These are phyloP conservation scores for Pleurotus platypus DNA, from an alignment of 768 basidiomycete genomes.

Conservation along the genomic window DNA sequence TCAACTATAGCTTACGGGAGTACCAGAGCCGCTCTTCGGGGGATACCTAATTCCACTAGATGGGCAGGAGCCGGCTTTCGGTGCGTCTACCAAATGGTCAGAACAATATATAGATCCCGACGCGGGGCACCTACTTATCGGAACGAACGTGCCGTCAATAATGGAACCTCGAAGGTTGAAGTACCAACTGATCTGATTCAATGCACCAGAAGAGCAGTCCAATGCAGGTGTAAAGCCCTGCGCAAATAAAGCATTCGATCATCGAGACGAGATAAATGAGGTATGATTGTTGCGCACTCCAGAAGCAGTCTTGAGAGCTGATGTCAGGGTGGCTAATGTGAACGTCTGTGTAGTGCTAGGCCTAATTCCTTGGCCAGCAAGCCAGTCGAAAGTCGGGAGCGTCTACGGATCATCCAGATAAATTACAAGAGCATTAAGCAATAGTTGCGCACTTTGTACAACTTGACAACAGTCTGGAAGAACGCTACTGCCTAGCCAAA, in stretches of 20 bases:
- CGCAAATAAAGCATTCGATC: background rate
- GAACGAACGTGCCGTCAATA: slow-evolving; percentile 50
- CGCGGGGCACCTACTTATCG: slow-evolving; percentile 36
- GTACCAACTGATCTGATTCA: slow-evolving; percentile 49
- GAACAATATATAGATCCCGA: background rate
- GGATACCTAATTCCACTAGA: slow-evolving; percentile 44
- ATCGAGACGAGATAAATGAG: background rate
- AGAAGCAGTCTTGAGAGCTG: slow-evolving; percentile 47
- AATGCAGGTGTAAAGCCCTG: slow-evolving; percentile 46
- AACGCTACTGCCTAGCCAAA: slow-evolving; percentile 53
- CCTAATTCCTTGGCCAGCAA: slow-evolving; percentile 67
- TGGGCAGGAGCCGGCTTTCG: slow-evolving; percentile 35
- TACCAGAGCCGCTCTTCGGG: slow-evolving; percentile 30
- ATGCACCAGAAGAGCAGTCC: slow-evolving; percentile 33
- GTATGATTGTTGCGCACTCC: slow-evolving; percentile 32
- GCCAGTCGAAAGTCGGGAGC: slow-evolving; percentile 77
- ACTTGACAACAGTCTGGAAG: slow-evolving; percentile 50
- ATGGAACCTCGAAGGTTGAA: slow-evolving; percentile 53
- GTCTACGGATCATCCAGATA: slow-evolving; percentile 23
- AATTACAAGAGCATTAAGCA: too few relatives aligned
- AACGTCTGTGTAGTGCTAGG: slow-evolving; percentile 58
- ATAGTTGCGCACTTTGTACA: slow-evolving; percentile 41
- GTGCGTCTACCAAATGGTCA: slow-evolving; percentile 29
- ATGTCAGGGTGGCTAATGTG: slow-evolving; percentile 49
- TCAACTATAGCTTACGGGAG: too few relatives aligned